Base-by-base conservation (phyloP, 805 yeast species). In the Metschnikowia lochheadii region DNA sequence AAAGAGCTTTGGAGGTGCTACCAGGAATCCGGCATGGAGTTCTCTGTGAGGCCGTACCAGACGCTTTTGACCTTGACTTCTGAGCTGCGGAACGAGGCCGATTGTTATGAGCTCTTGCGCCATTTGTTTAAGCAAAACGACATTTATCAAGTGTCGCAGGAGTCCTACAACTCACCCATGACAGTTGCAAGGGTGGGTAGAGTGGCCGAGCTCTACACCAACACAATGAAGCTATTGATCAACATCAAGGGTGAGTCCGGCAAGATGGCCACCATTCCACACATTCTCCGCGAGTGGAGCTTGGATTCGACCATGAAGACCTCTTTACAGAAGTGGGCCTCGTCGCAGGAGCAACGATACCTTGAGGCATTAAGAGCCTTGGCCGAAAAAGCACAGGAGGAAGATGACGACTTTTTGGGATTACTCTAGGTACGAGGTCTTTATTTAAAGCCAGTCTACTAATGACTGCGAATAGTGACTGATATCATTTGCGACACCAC, bases 221-320 rank as follows among this genome's bases (percentile, higher is more conserved):
- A 52, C 20, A 59, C 64, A 1, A 50, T 73, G 58, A 63, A 63
- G 44, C 44, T 51, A 3, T 57, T 71, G 37, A 58, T 73, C 3
- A 58, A 66, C 17, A 40, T 52, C 32, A 68, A 67, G 50, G 66
- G 74, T 55, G 56, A 57, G 33, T 40, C 59, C 10, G 62, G 65
- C 5, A 54, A 53, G 34, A 57, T 64, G 40, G 70, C 68, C 1
- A 71, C 66, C 48, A 59, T 66, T 23, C 55, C 49, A 2, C 69
- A 69, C 10, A 56, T 72, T 14, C 61, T 70, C 13, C 56, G 61
- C n/a, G 65, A 72, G 56, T 73, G 78, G 78, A 45, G 66, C 5
- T 52, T 73, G 11, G 63, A 67, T 53, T 49, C 52, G 1, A 42
- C 44, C 23, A 72, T 73, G 77, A 53, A 49, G 10, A 43, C 50